These are phyloP conservation scores for Fragaria vesca DNA, from an alignment of 306 rosid genomes.

Conservation along the genomic window DNA sequence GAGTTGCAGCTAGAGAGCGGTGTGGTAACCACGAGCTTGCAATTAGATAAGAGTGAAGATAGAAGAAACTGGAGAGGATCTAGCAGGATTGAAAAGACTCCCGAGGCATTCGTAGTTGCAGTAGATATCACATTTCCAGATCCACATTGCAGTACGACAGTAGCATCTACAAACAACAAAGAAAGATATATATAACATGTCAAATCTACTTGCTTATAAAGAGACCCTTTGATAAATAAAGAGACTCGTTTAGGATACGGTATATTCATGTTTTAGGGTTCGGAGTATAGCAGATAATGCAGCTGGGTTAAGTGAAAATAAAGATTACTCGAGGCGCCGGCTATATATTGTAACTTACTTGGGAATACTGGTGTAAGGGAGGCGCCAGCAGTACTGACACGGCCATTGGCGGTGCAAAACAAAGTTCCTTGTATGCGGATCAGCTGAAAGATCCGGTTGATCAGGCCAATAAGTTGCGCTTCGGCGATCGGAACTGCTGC, in stretches of 20 bases:
- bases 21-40: conserved; percentile 31
- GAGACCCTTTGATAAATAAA: too few species aligned
- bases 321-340: not conserved
- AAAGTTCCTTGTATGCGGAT: conserved; percentile 26
- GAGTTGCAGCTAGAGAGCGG: conserved; percentile 38
- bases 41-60: conserved; percentile 16
- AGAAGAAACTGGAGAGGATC: conserved; percentile 27
- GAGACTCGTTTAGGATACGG: not conserved
- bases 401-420: conserved; percentile 28
- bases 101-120: conserved; percentile 22
- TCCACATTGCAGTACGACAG: conserved; percentile 33
- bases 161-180: conserved; percentile 21
- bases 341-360: conserved; percentile 18
- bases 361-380: conserved; percentile 35
- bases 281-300: not conserved
- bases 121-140: conserved; percentile 21
- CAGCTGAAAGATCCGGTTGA: not conserved
- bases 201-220: too few species aligned
- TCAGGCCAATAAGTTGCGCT: conserved; percentile 3
- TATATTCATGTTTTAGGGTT: not conserved
- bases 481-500: conserved; percentile 15
- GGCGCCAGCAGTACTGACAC: conserved; percentile 20
- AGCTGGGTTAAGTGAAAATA: not conserved
- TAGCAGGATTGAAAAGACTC: conserved; percentile 19
- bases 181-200: not conserved